Percentiles rank a stretch among this genome's conserved stretches.
These are phyloP conservation scores for Trapa bicornis DNA, from an alignment of 345 rosid genomes.

Conservation along the genomic window DNA sequence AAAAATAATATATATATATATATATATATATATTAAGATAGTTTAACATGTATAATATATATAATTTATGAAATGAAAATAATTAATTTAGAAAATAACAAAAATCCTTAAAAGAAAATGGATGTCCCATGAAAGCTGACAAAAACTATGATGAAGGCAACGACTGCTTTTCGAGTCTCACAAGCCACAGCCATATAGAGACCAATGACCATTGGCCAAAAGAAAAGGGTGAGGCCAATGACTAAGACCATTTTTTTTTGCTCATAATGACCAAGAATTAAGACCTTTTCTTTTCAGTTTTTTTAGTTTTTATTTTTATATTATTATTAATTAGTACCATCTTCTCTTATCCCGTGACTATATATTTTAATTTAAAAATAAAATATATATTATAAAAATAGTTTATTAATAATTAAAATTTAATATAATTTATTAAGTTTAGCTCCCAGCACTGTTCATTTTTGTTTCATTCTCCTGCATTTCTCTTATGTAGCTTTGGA, in stretches of 20 bases:
- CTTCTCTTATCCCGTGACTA: too few relatives aligned
- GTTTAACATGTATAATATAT: too few relatives aligned
- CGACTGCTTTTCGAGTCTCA: background rate
- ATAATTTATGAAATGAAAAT: background rate
- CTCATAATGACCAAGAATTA: too few relatives aligned
- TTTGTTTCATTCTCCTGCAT: slow-evolving; percentile 4
- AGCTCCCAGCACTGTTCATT: background rate
- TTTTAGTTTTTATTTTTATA: background rate
- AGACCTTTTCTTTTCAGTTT: background rate
- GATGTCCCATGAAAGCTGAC: background rate
- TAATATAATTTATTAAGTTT: background rate
- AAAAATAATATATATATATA: too few relatives aligned
- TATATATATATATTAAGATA: too few relatives aligned
- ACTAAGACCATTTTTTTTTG: background rate
- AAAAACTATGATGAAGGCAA: background rate
- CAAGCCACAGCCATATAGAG: background rate
- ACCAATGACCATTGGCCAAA: background rate
- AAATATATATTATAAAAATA: too few relatives aligned
- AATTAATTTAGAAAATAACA: background rate
- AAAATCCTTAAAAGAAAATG: background rate
- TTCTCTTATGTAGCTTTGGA: slow-evolving; percentile 1
- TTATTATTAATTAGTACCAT: too few relatives aligned
- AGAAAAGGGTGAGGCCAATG: background rate
- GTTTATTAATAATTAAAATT: too few relatives aligned
- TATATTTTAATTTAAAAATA: background rate